Evolutionary conservation across 441 rosid species (phyloP), one percentile per base, ranked within the genome.

Genomic region (Pelargonium cotyledonis): DNA sequence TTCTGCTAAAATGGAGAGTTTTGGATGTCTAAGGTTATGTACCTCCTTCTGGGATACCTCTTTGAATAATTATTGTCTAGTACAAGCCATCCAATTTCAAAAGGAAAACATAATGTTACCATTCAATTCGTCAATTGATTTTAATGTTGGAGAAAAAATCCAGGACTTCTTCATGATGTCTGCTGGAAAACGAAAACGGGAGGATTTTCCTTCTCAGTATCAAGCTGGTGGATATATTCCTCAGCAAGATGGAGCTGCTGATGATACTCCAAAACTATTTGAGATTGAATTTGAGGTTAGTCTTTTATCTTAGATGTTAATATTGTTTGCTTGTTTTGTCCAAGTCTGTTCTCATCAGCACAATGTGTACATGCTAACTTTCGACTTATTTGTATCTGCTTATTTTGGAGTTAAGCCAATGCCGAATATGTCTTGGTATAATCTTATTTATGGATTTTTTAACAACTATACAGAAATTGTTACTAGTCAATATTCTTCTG

Each of bases 211-310:
- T 60, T 31, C 79, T 0, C 91, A 81, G 57, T 90, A 82, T 85
- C 86, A 85, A 63, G 91, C 88, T 81, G 96, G 99, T 82, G 89
- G 92, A 62, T 89, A 80, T 73, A 90, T 95, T 75, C 97, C 98
- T 46, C 99, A 95, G 81, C 97, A 88, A 73, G 98, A 95, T 84
- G 99, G 99, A 78, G 92, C 99, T 69, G 83, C 84, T 31, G 98
- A 88, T 84, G 71, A 73, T 31, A 46, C 71, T 16, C 66, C 65
- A 44, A 83, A 78, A 70, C 70, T 65, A 65, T 62, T 74, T 9
- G 77, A 81, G 83, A 82, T 82, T 70, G 78, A 72, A 5, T 60
- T 60, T 21, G 63, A 60, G 79, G 76, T 81, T 49, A 57, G 74
- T 60, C 16, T 63, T 63, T 29, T 16, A 63, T 63, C 10, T 14